Evolutionary conservation across 306 rosid genomes (phyloP).

Genomic region (Lablab purpureus): DNA sequence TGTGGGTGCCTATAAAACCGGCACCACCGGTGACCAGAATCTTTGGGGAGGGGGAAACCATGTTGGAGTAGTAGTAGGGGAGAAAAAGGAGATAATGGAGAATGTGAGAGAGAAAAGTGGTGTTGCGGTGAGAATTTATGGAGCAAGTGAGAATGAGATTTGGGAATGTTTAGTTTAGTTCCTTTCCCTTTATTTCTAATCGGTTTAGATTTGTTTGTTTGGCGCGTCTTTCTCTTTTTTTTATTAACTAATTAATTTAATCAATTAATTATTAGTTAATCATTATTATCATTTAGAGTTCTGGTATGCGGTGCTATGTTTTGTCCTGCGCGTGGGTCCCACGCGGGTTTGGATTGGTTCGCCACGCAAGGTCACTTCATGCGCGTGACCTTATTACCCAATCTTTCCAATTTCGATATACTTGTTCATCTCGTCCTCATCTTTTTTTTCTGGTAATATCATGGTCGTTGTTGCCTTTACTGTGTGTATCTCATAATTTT

Average conservation of each 20-base stretch:
- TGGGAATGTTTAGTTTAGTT: background rate
- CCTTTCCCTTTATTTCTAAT: background rate
- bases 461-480: no score
- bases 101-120: background rate
- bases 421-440: background rate
- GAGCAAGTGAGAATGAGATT: background rate
- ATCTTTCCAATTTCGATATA: background rate
- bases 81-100: background rate
- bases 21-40: slow-evolving; percentile 92
- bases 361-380: slow-evolving; percentile 40
- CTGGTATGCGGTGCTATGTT: no score
- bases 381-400: background rate
- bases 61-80: background rate
- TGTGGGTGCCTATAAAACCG: slow-evolving; percentile 91
- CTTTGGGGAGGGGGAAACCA: slow-evolving; percentile 53
- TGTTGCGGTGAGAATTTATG: background rate
- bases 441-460: background rate
- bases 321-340: slow-evolving; percentile 16
- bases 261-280: no score
- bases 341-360: slow-evolving; percentile 14
- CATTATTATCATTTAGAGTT: background rate
- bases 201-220: slow-evolving; percentile 32
- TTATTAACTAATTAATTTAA: background rate
- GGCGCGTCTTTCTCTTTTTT: slow-evolving; percentile 30
- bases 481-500: no score